phyloP scores from a whole-genome alignment of 352 stramenopile species.

The Peronospora farinosa region DNA sequence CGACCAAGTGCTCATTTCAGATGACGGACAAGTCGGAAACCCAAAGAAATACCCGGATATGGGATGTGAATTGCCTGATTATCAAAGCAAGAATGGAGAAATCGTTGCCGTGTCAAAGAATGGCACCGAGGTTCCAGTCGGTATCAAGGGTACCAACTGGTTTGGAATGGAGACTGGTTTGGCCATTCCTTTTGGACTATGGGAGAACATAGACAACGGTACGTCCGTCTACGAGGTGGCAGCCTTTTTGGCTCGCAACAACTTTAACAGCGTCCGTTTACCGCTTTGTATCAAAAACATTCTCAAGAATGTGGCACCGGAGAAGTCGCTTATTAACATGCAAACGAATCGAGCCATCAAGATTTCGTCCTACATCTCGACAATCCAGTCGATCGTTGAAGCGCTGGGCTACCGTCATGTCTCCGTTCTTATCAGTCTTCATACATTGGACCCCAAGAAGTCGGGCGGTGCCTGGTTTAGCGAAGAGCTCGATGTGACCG shows the following conservation, averaged over 20 bases:
- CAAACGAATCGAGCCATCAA: constrained; percentile 61
- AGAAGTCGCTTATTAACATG: constrained; percentile 53
- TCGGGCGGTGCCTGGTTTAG: constrained; percentile 63
- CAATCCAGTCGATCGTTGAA: constrained; percentile 48
- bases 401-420: constrained; percentile 53
- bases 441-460: constrained; percentile 42
- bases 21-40: constrained; percentile 52
- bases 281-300: constrained; percentile 59
- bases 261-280: constrained; percentile 59
- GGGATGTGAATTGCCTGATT: constrained; percentile 49
- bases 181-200: constrained; percentile 54
- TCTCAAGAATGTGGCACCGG: constrained; percentile 36
- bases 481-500: constrained; percentile 34
- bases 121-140: constrained; percentile 46
- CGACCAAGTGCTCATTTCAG: constrained; percentile 35
- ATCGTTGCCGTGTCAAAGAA: constrained; percentile 44
- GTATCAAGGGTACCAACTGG: constrained; percentile 66
- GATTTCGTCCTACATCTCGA: constrained; percentile 53
- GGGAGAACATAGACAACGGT: constrained; percentile 61
- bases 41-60: constrained; percentile 44
- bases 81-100: constrained; percentile 52
- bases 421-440: constrained; percentile 57
- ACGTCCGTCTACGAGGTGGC: constrained; percentile 60
- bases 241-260: constrained; percentile 55
- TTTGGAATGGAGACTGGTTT: constrained; percentile 69